Evolutionary conservation across 768 basidiomycete genomes (phyloP).

Genomic region (Russula ochroleuca): DNA sequence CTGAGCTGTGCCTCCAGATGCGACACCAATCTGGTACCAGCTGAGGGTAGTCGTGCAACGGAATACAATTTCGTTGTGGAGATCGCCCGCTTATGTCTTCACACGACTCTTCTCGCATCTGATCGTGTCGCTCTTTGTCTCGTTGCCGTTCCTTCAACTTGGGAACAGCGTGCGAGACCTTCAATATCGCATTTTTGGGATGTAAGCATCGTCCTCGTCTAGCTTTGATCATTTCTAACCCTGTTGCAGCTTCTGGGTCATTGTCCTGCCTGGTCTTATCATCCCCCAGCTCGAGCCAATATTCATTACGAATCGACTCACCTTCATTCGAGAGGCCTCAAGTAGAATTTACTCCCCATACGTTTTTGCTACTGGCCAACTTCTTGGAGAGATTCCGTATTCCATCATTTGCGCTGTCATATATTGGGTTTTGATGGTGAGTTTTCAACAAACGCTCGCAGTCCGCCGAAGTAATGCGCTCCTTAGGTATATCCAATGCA

Average conservation of each 20-base stretch:
- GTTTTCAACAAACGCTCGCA: slow-evolving; percentile 12
- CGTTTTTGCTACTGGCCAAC: slow-evolving; percentile 79
- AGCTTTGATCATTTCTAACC: neutral
- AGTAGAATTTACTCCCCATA: slow-evolving; percentile 85
- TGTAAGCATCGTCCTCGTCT: slow-evolving; percentile 37
- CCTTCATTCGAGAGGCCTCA: slow-evolving; percentile 53
- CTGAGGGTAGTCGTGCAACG: slow-evolving; percentile 63
- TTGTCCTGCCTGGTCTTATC: slow-evolving; percentile 69
- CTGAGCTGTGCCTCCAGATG: slow-evolving; percentile 45
- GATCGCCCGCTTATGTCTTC: slow-evolving; percentile 83
- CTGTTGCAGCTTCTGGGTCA: slow-evolving; percentile 48
- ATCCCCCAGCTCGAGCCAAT: slow-evolving; percentile 80
- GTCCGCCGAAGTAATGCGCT: neutral
- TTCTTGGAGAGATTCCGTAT: slow-evolving; percentile 80
- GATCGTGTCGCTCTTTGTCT: slow-evolving; percentile 65
- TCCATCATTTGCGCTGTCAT: slow-evolving; percentile 63
- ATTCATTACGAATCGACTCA: slow-evolving; percentile 68
- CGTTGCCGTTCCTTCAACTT: slow-evolving; percentile 76
- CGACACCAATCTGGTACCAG: slow-evolving; percentile 69
- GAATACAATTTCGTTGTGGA: slow-evolving; percentile 71
- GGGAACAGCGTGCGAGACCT: slow-evolving; percentile 61
- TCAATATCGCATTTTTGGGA: slow-evolving; percentile 77
- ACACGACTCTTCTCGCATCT: slow-evolving; percentile 74
- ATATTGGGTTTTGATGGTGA: slow-evolving; percentile 76
- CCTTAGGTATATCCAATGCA: slow-evolving; percentile 57